Evolutionary conservation across 1,284 basidiomycete genomes (phyloP), one percentile per base, ranked within the genome.

Genomic region (Grifola frondosa): DNA sequence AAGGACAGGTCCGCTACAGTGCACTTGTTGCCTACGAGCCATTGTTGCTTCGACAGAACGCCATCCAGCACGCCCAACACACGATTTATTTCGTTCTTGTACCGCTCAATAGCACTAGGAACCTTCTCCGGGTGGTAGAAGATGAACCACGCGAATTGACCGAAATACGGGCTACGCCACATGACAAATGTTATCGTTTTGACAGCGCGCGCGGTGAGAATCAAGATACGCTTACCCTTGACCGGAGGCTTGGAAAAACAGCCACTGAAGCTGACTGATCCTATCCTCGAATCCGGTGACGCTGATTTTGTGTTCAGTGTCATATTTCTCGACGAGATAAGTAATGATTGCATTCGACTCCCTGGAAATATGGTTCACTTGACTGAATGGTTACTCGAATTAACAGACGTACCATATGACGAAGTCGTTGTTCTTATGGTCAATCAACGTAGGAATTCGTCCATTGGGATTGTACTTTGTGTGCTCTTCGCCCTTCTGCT

Each of bases 301-400:
- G n/a, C 54, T 53, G 37, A 66, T 37, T 50, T 50, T 56, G 42
- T 46, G 44, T 31, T 44, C 45, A 5, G 36, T 36, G 45, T 56
- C 54, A 33, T 56, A 67, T 36, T 55, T 58, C 25, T 59, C 56
- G 29, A 58, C 56, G n/a, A 67, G 50, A 55, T 67, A 68, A 5
- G 43, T 22, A 5, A 68, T 31, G 50, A 64, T 64, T 13, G 65
- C 66, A 33, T 58, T 56, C 8, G 58, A 60, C 46, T 68, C 65
- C 60, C 63, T 66, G 31, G 57, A 38, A 23, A 22, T 9, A 2
- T n/a, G 30, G 10, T 26, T 37, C 16, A 24, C 3, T 16, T 19
- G 21, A 11, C n/a, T 17, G 6, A n/a, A 20, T 32, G 30, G 30
- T 17, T 16, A n/a, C 15, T 26, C 39, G 22, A 23, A 16, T 13